Evolutionary conservation across 2,329 filamentous ascomycete species (phyloP), one percentile per base, ranked within the genome.

Genomic region (Penicillium sp.): DNA sequence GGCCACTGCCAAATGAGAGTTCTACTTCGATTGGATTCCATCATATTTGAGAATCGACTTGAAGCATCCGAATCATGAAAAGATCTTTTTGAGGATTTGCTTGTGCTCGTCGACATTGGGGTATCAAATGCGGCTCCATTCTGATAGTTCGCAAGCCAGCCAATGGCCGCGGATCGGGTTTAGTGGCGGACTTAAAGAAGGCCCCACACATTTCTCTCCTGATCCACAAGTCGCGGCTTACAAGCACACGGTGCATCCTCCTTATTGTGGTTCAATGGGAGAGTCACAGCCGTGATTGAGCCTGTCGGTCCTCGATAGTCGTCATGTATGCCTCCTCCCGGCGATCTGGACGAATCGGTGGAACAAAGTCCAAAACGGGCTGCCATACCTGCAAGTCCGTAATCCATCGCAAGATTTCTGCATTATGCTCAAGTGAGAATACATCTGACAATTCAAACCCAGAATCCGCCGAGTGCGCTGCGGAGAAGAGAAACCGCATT

Each of bases 331-430:
- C 19, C n/a, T 13, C 38, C 37, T n/a, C 19, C 4, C 57, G 60
- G 35, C 53, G n/a, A 28, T 59, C 63, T 22, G 65, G 63, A 22
- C 58, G 63, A 3, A 38, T 65, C 28, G 65, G 67, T 40, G 49
- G 58, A 35, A 61, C 60, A 44, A 71, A 70, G 35, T 70, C 69
- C 9, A 67, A 62, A 49, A 68, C 60, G 3, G 65, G 69, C 7
- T 71, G 68, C 55, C 38, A 63, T 44, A 70, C 68, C 24, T 71
- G 67, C 65, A 71, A 69, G 68, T 70, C 22, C 56, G 68, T 63
- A 19, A 49, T n/a, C 13, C 22, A 38, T 40, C 33, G 22, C 19
- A 17, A 26, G 24, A 40, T 12, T 8, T 33, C 51, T 17, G 9
- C 7, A 19, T 35, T 10, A 26, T 17, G 13, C 47, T 12, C 26